Evolutionary conservation across 2,329 filamentous ascomycete genomes (phyloP), one percentile per base, ranked within the genome.

Genomic region (Onygena corvina): DNA sequence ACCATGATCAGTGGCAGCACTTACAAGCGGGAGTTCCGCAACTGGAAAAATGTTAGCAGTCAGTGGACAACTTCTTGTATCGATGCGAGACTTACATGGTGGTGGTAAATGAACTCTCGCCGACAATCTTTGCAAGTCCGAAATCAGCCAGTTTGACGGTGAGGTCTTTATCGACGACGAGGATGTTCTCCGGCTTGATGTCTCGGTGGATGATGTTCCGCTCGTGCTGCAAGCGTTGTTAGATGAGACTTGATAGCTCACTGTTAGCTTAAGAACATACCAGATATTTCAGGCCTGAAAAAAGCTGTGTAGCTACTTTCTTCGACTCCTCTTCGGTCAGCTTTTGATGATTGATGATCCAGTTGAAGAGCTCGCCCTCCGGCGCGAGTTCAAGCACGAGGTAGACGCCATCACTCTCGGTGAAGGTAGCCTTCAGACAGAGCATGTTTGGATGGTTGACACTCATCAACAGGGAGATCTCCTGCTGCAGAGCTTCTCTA

Each of bases 131-230:
- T 35, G 92, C 90, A 31, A 98, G 76, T 40, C 92, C 92, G 67
- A 98, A 98, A 66, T 98, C 92, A 16, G 89, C 92, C 53, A 98
- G 71, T 68, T 98, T 98, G 55, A 94, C 83, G 52, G 82, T 81
- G 23, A 95, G 70, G 29, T 92, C 76, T 60, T 86, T 87, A 67
- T 95, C 87, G 3, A 84, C 80, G 30, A 98, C 71, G 6, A 98
- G 71, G 29, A 98, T 96, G 60, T 96, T 96, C 63, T 96, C 90
- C 0, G 89, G 90, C 67, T 95, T 96, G 68, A 98, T 95, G 59
- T 98, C 92, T 51, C 92, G 84, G 65, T 98, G 92, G 3, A 96
- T 89, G 64, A 98, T 94, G 59, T 92, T 93, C 54, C 92, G 85
- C 53, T 96, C 92, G 64, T 98, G 92, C 90, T 54, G 57, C 55